A percentile compares a stretch with the other conserved stretches of the same genome.
These are phyloP conservation scores for Marchantia polymorpha DNA, from an alignment of 225 moss, liverwort and hornwort species.

Conservation along the genomic window DNA sequence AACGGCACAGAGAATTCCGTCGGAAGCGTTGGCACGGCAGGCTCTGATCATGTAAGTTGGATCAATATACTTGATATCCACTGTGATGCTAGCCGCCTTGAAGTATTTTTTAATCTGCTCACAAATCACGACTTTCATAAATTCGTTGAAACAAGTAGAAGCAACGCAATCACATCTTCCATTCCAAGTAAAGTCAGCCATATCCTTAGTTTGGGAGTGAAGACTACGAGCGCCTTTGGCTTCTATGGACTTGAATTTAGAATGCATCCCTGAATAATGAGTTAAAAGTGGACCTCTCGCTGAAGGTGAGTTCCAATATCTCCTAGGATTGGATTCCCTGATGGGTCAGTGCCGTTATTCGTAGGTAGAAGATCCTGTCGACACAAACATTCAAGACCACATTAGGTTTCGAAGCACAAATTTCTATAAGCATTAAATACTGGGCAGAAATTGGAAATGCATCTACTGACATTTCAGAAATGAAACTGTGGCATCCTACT, in stretches of 20 bases:
- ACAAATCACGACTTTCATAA: neutral
- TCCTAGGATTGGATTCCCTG: slow-evolving; percentile 78
- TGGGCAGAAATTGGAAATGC: neutral
- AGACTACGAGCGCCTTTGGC: neutral
- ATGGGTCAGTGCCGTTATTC: slow-evolving; percentile 59
- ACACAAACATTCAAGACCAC: neutral
- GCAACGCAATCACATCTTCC: neutral
- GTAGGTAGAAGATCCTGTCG: slow-evolving; percentile 61
- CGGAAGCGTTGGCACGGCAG: slow-evolving; percentile 89
- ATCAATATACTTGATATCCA: slow-evolving; percentile 92
- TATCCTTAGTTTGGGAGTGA: neutral
- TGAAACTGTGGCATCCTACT: neutral
- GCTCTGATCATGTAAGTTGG: slow-evolving; percentile 99
- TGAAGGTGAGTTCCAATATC: slow-evolving; percentile 78
- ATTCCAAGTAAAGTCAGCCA: neutral
- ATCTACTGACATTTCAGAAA: neutral
- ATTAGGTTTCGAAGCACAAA: neutral
- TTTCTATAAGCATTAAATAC: neutral
- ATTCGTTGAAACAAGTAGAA: neutral
- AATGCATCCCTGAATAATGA: neutral
- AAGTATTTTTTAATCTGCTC: slow-evolving; percentile 67
- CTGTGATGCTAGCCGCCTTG: slow-evolving; percentile 51
- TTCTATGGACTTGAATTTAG: neutral
- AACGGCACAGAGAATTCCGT: slow-evolving; percentile 87
- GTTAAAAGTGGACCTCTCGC: slow-evolving; percentile 51